phyloP scores from a whole-genome alignment of 1,284 basidiomycete species.

The Crepidotus sp. region DNA sequence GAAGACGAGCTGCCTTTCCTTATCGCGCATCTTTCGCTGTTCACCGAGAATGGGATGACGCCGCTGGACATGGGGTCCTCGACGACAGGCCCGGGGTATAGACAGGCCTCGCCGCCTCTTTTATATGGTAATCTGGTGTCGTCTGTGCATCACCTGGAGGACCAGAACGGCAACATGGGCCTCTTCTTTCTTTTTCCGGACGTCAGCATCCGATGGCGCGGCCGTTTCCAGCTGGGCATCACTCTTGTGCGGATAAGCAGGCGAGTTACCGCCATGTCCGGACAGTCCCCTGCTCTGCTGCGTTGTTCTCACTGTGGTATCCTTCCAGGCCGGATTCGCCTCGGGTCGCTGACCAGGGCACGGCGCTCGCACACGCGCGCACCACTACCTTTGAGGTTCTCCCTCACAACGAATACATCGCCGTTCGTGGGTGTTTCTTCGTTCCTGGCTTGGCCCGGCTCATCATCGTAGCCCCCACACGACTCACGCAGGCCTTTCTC shows the following conservation, averaged over 20 bases:
- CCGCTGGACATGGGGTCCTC: conserved; percentile 50
- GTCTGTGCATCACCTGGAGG: conserved; percentile 66
- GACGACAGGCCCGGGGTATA: conserved; percentile 4
- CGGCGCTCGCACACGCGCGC: conserved; percentile 54
- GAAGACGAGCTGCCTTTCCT: conserved; percentile 78
- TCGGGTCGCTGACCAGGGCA: conserved; percentile 44
- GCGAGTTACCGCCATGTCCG: conserved; percentile 39
- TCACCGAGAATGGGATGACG: conserved; percentile 50
- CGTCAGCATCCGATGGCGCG: conserved; percentile 72
- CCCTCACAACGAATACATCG: conserved; percentile 62
- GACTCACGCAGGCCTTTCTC: conserved; percentile 58
- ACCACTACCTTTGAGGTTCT: conserved; percentile 75
- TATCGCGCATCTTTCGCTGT: conserved; percentile 69
- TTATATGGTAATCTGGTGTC: conserved; percentile 83
- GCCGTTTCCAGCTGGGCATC: conserved; percentile 69
- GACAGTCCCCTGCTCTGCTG: conserved; percentile 5
- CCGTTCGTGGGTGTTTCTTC: conserved; percentile 45
- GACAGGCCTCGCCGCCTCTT: conserved; percentile 44
- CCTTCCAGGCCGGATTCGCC: conserved; percentile 40
- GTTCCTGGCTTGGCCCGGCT: conserved; percentile 16
- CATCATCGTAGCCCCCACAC: conserved; percentile 39
- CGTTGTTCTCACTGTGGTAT: conserved; percentile 19
- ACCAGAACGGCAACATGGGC: conserved; percentile 68
- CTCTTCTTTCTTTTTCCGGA: conserved; percentile 87
- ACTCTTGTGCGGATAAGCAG: conserved; percentile 68